Evolutionary conservation across 208 protist species (phyloP).

Genomic region (Acanthamoeba polyphaga): DNA sequence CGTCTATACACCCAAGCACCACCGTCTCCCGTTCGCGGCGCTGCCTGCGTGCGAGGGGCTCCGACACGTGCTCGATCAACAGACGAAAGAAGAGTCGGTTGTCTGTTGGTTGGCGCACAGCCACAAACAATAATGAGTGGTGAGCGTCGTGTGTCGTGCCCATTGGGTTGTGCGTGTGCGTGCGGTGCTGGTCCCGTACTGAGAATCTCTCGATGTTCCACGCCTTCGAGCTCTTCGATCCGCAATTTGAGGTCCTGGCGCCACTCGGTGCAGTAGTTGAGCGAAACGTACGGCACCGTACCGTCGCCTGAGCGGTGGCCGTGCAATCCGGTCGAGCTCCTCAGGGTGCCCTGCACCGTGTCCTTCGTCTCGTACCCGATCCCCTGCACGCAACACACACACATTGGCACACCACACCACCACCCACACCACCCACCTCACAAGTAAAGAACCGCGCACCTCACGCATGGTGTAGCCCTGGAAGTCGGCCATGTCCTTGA

Average conservation of each 20-base stretch:
- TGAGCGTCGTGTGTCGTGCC: neutral
- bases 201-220: conserved; percentile 50
- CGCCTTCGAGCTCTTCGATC: conserved; percentile 40
- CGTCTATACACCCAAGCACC: neutral
- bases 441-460: neutral
- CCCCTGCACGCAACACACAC: neutral
- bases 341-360: neutral
- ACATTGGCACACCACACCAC: neutral
- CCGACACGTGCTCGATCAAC: conserved; percentile 43
- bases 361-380: conserved; percentile 24
- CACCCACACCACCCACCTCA: too few relatives aligned
- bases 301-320: conserved; percentile 13
- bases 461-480: neutral
- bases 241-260: neutral
- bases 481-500: neutral
- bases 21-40: neutral
- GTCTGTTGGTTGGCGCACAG: neutral
- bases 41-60: neutral
- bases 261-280: conserved; percentile 34
- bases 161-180: neutral
- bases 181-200: neutral
- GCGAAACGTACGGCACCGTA: conserved; percentile 25
- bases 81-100: conserved; percentile 31
- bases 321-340: neutral
- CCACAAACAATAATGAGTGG: neutral